phyloP scores from a whole-genome alignment of 1,284 basidiomycete genomes.

The Singerocomus rubriflavus region DNA sequence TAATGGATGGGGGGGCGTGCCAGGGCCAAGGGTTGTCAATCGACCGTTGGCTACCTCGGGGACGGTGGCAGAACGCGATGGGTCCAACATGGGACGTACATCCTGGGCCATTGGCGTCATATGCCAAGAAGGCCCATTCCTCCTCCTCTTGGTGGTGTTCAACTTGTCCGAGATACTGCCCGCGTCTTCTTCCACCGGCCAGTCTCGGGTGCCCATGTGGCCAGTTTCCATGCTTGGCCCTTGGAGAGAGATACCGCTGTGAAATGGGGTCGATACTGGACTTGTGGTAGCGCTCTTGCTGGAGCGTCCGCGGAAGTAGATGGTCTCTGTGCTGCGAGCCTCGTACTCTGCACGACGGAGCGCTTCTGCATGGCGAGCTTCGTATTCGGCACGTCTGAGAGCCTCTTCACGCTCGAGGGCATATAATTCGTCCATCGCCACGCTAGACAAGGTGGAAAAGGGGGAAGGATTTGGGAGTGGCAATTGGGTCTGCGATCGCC shows the following conservation, averaged over 20 bases:
- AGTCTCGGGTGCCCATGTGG: slow-evolving; percentile 42
- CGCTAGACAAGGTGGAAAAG: slow-evolving; percentile 70
- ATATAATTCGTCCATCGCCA: slow-evolving; percentile 84
- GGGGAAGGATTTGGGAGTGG: slow-evolving; percentile 46
- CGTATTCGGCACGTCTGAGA: slow-evolving; percentile 79
- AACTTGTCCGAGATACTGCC: slow-evolving; percentile 22
- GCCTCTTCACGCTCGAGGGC: slow-evolving; percentile 85
- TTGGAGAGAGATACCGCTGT: slow-evolving; percentile 27
- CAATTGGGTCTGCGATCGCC: slow-evolving; percentile 39
- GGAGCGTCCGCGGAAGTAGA: slow-evolving; percentile 42
- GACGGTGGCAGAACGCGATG: slow-evolving; percentile 24
- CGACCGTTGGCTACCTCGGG: slow-evolving; percentile 21
- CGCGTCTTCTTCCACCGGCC: slow-evolving; percentile 33
- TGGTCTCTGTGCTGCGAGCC: slow-evolving; percentile 56
- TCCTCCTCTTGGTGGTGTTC: slow-evolving; percentile 33
- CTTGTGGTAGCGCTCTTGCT: slow-evolving; percentile 71
- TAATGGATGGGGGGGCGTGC: slow-evolving; percentile 41
- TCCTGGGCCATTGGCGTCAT: slow-evolving; percentile 41
- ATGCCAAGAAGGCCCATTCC: slow-evolving; percentile 54
- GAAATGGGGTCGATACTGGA: slow-evolving; percentile 56
- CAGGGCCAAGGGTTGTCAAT: slow-evolving; percentile 27
- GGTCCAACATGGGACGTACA: slow-evolving; percentile 17
- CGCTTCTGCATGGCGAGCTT: slow-evolving; percentile 75
- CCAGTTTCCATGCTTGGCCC: slow-evolving; percentile 32
- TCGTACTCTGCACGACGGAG: slow-evolving; percentile 79